These are phyloP conservation scores for Purshia tridentata DNA, from an alignment of 306 rosid species.

Conservation along the genomic window DNA sequence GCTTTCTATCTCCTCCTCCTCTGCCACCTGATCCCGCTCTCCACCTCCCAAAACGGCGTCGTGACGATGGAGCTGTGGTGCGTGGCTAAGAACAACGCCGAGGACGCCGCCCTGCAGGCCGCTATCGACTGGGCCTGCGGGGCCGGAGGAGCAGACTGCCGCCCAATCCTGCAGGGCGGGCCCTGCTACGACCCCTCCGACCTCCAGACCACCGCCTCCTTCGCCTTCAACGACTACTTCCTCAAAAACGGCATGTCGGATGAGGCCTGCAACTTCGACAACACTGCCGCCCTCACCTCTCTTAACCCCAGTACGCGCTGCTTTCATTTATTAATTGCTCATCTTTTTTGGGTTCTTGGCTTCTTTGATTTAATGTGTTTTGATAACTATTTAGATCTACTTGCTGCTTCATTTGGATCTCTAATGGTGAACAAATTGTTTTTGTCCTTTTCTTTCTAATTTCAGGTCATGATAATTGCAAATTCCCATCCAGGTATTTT, in stretches of 20 bases:
- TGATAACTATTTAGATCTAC: not conserved
- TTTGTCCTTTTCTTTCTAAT: not conserved
- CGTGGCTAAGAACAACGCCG: conserved; percentile 94
- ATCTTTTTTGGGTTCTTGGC: not conserved
- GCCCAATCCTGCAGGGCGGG: conserved; percentile 76
- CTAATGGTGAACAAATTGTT: not conserved
- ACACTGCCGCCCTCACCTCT: conserved; percentile 73
- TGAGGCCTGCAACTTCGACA: conserved; percentile 68
- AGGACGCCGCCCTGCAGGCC: conserved; percentile 61
- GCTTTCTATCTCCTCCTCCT: conserved; percentile 8
- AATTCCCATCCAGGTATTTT: conserved; percentile 76
- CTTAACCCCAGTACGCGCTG: conserved; percentile 63
- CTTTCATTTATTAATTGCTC: not conserved
- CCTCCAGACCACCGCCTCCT: conserved; percentile 69
- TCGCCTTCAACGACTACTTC: conserved; percentile 77
- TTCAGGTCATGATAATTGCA: conserved; percentile 82
- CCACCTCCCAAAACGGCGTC: conserved; percentile 29
- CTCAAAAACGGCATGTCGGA: conserved; percentile 67
- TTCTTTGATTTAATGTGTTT: not conserved
- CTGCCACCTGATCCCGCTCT: conserved; percentile 19
- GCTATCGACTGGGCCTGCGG: conserved; percentile 95
- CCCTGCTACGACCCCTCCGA: conserved; percentile 66
- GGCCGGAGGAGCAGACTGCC: conserved; percentile 71
- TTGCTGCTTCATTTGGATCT: not conserved
- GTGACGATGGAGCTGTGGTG: conserved; percentile 74